These are phyloP conservation scores for Melaleuca quinquenervia DNA, from an alignment of 345 rosid genomes.

Conservation along the genomic window DNA sequence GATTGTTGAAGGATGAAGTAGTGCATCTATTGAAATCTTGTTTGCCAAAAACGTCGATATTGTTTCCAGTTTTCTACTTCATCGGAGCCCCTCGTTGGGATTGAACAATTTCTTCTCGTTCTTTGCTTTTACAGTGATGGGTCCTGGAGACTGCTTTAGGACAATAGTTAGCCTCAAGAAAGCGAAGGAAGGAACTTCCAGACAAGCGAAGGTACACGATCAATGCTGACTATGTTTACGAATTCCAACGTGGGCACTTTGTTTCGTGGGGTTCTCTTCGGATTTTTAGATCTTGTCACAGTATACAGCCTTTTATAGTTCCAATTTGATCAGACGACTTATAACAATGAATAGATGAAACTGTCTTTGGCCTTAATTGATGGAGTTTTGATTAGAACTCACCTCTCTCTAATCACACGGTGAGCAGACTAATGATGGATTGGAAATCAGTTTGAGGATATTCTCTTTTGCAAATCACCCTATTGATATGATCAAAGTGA, in stretches of 20 bases:
- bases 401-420: background rate
- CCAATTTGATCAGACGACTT: background rate
- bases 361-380: background rate
- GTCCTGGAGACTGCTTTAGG: slow-evolving; percentile 50
- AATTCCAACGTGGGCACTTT: background rate
- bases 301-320: background rate
- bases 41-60: background rate
- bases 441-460: background rate
- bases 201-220: slow-evolving; percentile 29
- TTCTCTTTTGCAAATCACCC: background rate
- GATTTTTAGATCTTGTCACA: background rate
- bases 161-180: slow-evolving; percentile 22
- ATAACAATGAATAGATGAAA: background rate
- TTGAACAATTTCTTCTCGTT: background rate
- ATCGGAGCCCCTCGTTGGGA: background rate
- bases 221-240: background rate
- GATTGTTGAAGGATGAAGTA: background rate
- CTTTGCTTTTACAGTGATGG: slow-evolving; percentile 17
- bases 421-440: background rate
- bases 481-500: background rate
- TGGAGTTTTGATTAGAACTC: background rate
- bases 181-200: slow-evolving; percentile 26
- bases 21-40: background rate
- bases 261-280: background rate
- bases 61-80: background rate